phyloP scores from a whole-genome alignment of 305 asterid species.

The Coffea humblotiana region DNA sequence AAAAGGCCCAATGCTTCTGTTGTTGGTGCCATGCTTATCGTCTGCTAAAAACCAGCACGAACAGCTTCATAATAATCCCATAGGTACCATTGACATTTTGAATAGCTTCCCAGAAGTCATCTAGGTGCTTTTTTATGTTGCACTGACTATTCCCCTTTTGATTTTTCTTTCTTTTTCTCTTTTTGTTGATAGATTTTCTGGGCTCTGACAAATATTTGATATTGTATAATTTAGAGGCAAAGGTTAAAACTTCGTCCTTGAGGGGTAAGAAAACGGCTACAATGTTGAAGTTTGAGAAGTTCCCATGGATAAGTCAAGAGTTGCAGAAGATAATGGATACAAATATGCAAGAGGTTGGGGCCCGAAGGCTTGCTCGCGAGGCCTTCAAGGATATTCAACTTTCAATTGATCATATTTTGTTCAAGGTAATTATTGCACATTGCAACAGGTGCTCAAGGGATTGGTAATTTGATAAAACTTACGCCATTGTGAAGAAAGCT shows the following conservation, averaged over 20 bases:
- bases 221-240: constrained; percentile 25
- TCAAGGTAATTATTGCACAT: constrained; percentile 50
- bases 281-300: constrained; percentile 56
- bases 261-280: constrained; percentile 27
- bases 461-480: constrained; percentile 18
- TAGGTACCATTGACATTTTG: constrained; percentile 16
- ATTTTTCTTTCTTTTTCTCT: neutral
- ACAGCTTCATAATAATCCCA: neutral
- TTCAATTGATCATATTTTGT: constrained; percentile 81
- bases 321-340: constrained; percentile 72
- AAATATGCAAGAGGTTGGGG: constrained; percentile 75
- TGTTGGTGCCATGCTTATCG: neutral
- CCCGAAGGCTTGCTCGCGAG: constrained; percentile 86
- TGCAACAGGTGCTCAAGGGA: neutral
- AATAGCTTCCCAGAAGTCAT: constrained; percentile 9
- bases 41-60: neutral
- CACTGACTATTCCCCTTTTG: neutral
- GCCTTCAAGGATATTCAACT: constrained; percentile 88
- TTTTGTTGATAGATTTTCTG: constrained; percentile 9
- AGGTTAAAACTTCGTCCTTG: constrained; percentile 25
- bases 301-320: constrained; percentile 68
- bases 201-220: constrained; percentile 26
- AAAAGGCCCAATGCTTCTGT: neutral
- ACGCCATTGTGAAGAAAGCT: neutral
- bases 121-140: neutral